Base-by-base conservation (phyloP, 192 early-diverging fungal species). In the Dissophora ornata region DNA sequence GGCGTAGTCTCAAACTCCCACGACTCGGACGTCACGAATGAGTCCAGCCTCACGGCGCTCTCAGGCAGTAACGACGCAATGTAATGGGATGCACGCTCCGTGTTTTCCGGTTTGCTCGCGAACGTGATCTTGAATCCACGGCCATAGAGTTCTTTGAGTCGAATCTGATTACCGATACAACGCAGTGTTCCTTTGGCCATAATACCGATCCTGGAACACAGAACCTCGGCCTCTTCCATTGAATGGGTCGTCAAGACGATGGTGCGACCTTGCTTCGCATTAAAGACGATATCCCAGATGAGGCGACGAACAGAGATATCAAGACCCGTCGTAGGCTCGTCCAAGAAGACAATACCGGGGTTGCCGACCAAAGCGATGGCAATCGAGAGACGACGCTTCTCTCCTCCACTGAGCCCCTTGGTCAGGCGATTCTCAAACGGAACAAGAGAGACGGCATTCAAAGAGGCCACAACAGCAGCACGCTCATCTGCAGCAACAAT, bases 211-310 rank as follows among this genome's bases (percentile, higher is more conserved):
- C 85, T 74, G 13, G 89, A 79, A 67, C 92, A 93, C 25, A 91
- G 69, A 4, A 86, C 87, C 62, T 92, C 91, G 36, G 91, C 92
- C 80, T 93, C 92, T 60, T 93, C 90, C 92, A 93, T 92, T 7
- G 85, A 87, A 60, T 93, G 90, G 8, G 91, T 92, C 4, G 89
- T 93, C 49, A 88, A 33, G 15, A 93, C 64, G 48, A 93, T 88
- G 19, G 91, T 93, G 45, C 84, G 84, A 22, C 80, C 84, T 36
- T 74, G 62, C 45, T 85, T 82, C 1, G 88, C 83, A 21, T 88
- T 67, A 21, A 75, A 78, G 46, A 93, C 74, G 54, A 90, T 93
- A 46, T 84, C 81, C 92, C 92, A 93, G 58, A 93, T 91, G 18
- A 90, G 70, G 10, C 90, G 84, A 28, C 90, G 70, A 11, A 93